Evolutionary conservation across 1,284 basidiomycete genomes (phyloP).

Genomic region (Termitomyces sp.): DNA sequence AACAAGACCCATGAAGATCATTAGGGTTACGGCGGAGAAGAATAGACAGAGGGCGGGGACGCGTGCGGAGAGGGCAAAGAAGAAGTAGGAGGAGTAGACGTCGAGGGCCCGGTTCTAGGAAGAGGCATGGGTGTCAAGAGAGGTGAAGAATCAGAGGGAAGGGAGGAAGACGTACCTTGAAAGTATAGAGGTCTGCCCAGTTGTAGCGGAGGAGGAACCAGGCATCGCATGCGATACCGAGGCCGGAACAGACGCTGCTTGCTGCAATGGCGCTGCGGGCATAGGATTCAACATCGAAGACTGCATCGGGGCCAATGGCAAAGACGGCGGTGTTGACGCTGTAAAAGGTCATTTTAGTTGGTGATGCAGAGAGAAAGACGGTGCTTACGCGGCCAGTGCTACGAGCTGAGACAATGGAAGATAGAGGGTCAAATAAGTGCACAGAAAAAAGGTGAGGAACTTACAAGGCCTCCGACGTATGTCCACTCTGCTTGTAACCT

Average conservation of each 20-base stretch:
- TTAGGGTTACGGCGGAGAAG: constrained; percentile 46
- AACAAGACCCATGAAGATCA: constrained; percentile 53
- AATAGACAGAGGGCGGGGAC: constrained; percentile 57
- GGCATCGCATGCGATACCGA: constrained; percentile 54
- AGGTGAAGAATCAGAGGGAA: neutral
- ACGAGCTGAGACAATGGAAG: constrained; percentile 33
- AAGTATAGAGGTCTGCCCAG: constrained; percentile 43
- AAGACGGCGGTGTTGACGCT: constrained; percentile 55
- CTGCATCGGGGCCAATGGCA: constrained; percentile 47
- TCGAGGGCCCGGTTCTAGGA: constrained; percentile 48
- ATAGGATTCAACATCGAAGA: constrained; percentile 43
- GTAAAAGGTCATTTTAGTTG: neutral
- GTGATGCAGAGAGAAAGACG: neutral
- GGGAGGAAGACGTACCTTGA: constrained; percentile 38
- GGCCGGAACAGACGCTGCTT: constrained; percentile 52
- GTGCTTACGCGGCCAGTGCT: constrained; percentile 44
- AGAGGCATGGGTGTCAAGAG: neutral
- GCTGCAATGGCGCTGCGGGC: constrained; percentile 47
- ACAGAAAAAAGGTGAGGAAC: constrained; percentile 9
- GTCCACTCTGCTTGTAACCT: constrained; percentile 48
- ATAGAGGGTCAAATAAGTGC: neutral
- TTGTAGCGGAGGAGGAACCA: constrained; percentile 62
- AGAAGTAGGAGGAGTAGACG: constrained; percentile 54
- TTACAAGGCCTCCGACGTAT: constrained; percentile 41
- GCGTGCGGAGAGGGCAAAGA: constrained; percentile 61